Evolutionary conservation across 306 rosid genomes (phyloP).

Genomic region (Cicer chorassanicum): DNA sequence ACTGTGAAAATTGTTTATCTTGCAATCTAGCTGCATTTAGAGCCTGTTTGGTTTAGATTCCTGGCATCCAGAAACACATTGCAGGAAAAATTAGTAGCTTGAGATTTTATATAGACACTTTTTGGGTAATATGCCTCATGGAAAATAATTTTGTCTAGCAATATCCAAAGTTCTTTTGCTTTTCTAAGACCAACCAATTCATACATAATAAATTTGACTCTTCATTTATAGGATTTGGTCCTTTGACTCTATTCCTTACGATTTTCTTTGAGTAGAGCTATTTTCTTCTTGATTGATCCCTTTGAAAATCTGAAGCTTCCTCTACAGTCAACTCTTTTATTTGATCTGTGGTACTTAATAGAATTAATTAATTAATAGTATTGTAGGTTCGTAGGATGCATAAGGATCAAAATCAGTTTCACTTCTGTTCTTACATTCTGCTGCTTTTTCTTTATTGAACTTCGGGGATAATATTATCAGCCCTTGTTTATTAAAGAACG

Average conservation of each 20-base stretch:
- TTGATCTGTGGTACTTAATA: background rate
- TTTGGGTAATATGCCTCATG: conserved; percentile 19
- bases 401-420: background rate
- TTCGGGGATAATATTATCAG: background rate
- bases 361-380: background rate
- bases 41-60: conserved; percentile 33
- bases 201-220: background rate
- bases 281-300: conserved; percentile 30
- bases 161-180: background rate
- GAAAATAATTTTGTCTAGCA: conserved; percentile 1
- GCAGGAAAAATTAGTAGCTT: conserved; percentile 2
- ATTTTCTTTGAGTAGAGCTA: conserved; percentile 1
- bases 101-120: background rate
- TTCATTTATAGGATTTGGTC: conserved; percentile 1
- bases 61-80: background rate
- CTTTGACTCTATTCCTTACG: background rate
- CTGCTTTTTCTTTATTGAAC: conserved; percentile 28
- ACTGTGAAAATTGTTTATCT: conserved; percentile 31
- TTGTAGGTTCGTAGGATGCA: background rate
- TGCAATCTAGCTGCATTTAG: background rate
- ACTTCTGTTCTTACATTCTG: conserved; percentile 6
- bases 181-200: conserved; percentile 6
- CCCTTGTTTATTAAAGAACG: background rate
- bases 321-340: conserved; percentile 17
- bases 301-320: conserved; percentile 9